Percentiles rank a stretch among this genome's conserved stretches.
Conservation (phyloP, 495 filamentous ascomycete genomes). For the Hypoxylon fragiforme region DNA sequence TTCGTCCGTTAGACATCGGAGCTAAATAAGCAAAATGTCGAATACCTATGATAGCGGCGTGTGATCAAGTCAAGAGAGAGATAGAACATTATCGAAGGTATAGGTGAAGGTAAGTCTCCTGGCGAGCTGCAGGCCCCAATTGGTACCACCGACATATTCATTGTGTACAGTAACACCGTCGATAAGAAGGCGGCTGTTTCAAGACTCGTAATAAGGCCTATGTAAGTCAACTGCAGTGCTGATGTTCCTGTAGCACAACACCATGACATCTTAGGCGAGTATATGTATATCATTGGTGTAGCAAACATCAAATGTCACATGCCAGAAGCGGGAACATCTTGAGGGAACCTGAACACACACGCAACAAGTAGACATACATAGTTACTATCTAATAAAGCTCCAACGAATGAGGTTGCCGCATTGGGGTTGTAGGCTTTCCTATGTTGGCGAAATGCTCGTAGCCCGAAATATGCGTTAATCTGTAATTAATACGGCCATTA, state of each 20-base stretch:
- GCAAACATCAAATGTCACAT: constrained; percentile 32
- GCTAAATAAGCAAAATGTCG: too few species aligned
- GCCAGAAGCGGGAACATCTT: constrained; percentile 30
- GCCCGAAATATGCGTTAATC: neutral
- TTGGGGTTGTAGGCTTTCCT: constrained; percentile 26
- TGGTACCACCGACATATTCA: too few species aligned
- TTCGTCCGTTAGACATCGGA: too few species aligned
- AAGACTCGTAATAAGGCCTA: constrained; percentile 17
- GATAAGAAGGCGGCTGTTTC: constrained; percentile 20
- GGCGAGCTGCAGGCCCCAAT: constrained; percentile 27
- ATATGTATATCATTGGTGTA: neutral
- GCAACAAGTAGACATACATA: too few species aligned
- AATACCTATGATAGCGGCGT: too few species aligned
- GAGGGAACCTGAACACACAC: too few species aligned
- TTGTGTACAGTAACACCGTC: constrained; percentile 10
- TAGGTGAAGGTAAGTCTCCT: too few species aligned
- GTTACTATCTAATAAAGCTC: constrained; percentile 12
- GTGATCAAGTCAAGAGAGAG: too few species aligned
- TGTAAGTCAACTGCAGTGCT: neutral
- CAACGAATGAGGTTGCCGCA: constrained; percentile 23
- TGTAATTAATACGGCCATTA: too few species aligned
- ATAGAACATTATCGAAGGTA: too few species aligned
- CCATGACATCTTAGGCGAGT: neutral
- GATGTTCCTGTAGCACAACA: neutral
- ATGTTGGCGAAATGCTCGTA: constrained; percentile 21